Evolutionary conservation across 2,329 filamentous ascomycete species (phyloP).

Genomic region (Neofusicoccum parvum): DNA sequence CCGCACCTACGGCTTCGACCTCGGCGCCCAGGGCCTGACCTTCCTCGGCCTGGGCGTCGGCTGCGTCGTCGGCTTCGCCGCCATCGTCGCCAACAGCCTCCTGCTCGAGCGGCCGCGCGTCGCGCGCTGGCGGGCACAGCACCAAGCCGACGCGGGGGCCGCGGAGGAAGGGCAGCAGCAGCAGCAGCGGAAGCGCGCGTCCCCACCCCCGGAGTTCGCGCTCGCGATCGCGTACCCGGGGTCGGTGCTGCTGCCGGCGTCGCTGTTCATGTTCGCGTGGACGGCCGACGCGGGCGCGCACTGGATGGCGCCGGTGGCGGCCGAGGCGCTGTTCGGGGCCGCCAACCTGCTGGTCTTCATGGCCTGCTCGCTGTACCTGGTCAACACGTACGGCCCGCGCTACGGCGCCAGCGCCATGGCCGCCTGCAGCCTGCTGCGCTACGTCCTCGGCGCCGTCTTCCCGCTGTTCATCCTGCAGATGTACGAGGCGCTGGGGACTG

Average conservation of each 20-base stretch:
- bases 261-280: constrained; percentile 46
- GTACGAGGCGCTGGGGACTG: constrained; percentile 37
- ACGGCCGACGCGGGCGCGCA: constrained; percentile 37
- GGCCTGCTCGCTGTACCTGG: constrained; percentile 47
- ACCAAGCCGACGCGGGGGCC: constrained; percentile 12
- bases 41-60: constrained; percentile 31
- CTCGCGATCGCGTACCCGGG: constrained; percentile 40
- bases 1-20: constrained; percentile 33
- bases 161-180: too few relatives aligned
- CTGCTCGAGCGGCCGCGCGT: constrained; percentile 30
- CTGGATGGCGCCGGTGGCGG: constrained; percentile 42
- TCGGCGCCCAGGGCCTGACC: constrained; percentile 25
- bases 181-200: not conserved
- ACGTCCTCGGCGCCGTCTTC: constrained; percentile 58
- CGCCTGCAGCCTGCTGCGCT: constrained; percentile 62
- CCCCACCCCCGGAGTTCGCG: constrained; percentile 33
- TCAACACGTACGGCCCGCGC: constrained; percentile 59
- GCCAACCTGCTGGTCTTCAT: constrained; percentile 39
- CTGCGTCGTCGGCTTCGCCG: constrained; percentile 23
- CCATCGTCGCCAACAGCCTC: constrained; percentile 31
- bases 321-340: constrained; percentile 32
- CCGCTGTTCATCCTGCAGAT: constrained; percentile 62
- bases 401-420: constrained; percentile 61
- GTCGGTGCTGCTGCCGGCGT: constrained; percentile 34
- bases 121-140: constrained; percentile 1